Evolutionary conservation across 805 yeast genomes (phyloP).

Genomic region (Monosporozyma aquatica): DNA sequence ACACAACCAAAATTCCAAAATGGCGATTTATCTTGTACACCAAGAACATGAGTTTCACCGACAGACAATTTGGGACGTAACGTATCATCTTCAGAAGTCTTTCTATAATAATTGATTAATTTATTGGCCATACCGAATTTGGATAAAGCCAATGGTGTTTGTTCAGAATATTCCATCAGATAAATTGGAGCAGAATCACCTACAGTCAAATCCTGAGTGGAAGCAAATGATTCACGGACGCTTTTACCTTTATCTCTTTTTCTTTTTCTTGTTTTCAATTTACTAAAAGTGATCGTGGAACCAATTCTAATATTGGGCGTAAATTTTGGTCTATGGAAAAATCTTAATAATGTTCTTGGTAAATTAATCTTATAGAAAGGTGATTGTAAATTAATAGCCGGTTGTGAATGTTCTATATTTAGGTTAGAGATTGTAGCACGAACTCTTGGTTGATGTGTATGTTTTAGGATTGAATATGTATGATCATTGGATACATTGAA

Average conservation of each 20-base stretch:
- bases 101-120: conserved; percentile 85
- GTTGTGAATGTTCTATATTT: conserved; percentile 82
- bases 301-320: conserved; percentile 58
- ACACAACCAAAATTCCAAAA: conserved; percentile 98
- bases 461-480: conserved; percentile 72
- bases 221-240: conserved; percentile 60
- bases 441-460: conserved; percentile 82
- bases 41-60: conserved; percentile 93
- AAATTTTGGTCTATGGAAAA: conserved; percentile 74
- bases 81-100: conserved; percentile 68
- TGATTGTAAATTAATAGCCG: conserved; percentile 77
- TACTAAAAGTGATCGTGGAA: conserved; percentile 63
- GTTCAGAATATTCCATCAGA: conserved; percentile 84
- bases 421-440: conserved; percentile 88
- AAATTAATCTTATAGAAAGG: conserved; percentile 83
- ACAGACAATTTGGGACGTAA: conserved; percentile 78
- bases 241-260: conserved; percentile 85
- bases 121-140: conserved; percentile 96
- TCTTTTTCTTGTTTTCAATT: conserved; percentile 67
- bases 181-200: conserved; percentile 77
- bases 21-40: conserved; percentile 93
- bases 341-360: conserved; percentile 56
- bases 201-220: conserved; percentile 65
- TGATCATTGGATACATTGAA: conserved; percentile 85
- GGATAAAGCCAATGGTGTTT: conserved; percentile 70